Conservation (phyloP, 768 basidiomycete species). For the Fomitopsis serialis region DNA sequence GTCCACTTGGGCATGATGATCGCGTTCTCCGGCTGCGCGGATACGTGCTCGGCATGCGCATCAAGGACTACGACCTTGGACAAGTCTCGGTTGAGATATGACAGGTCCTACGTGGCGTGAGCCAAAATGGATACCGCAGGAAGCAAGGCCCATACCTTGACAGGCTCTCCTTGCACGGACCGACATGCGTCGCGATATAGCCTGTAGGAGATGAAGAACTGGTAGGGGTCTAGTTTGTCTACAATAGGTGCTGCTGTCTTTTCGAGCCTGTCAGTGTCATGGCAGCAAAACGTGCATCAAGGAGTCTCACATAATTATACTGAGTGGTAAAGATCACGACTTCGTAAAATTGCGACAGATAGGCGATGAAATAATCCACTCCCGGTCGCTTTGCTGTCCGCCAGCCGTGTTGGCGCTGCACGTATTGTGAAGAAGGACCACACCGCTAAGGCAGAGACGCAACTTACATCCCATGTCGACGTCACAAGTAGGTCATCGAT, state of each 20-base stretch:
- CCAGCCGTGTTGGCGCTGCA: constrained; percentile 89
- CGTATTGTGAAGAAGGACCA: not conserved
- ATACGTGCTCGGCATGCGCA: constrained; percentile 71
- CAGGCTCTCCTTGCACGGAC: constrained; percentile 72
- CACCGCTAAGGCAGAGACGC: not conserved
- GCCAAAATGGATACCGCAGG: not conserved
- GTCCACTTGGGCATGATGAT: constrained; percentile 83
- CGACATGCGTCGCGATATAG: constrained; percentile 93
- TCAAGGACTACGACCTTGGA: constrained; percentile 87
- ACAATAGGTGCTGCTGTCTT: constrained; percentile 86
- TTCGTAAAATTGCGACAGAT: constrained; percentile 97
- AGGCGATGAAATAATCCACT: constrained; percentile 96
- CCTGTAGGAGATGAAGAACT: constrained; percentile 81
- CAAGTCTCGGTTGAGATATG: constrained; percentile 91
- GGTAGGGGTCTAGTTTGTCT: constrained; percentile 92
- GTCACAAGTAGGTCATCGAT: constrained; percentile 89
- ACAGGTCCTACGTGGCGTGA: constrained; percentile 60
- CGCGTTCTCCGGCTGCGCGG: constrained; percentile 84
- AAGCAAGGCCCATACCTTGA: constrained; percentile 54
- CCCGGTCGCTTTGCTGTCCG: constrained; percentile 96
- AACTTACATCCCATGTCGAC: constrained; percentile 92
- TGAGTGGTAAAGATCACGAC: constrained; percentile 94
- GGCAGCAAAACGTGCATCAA: not conserved
- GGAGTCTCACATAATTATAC: constrained; percentile 72
- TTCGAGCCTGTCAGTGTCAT: constrained; percentile 1